These are phyloP conservation scores for Neurospora crassa DNA, from an alignment of 2,329 filamentous ascomycete species.

Conservation along the genomic window DNA sequence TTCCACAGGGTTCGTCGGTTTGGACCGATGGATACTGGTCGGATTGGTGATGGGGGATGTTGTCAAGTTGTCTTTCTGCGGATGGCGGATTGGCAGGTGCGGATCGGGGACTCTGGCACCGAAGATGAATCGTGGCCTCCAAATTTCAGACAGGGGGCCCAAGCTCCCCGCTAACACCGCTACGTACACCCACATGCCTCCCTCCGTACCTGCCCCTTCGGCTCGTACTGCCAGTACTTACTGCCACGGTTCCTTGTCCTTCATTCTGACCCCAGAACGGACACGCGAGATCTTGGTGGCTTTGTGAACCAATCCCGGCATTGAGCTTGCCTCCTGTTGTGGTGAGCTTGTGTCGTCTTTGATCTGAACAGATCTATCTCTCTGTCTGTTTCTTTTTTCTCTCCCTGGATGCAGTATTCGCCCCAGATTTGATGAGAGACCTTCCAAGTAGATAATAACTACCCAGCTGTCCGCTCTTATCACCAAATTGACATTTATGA, in stretches of 20 bases:
- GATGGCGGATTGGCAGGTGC: background rate
- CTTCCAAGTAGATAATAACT: background rate
- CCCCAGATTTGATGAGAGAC: background rate
- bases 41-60: background rate
- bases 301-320: background rate
- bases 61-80: background rate
- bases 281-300: background rate
- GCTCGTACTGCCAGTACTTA: background rate
- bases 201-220: slow-evolving; percentile 1
- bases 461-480: background rate
- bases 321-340: background rate
- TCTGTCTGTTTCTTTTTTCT: background rate
- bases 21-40: background rate
- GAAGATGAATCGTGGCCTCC: slow-evolving; percentile 28
- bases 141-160: slow-evolving; percentile 21
- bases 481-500: background rate
- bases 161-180: slow-evolving; percentile 11
- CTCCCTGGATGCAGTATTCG: background rate
- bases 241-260: background rate
- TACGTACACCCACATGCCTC: background rate
- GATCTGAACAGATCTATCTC: background rate
- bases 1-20: background rate
- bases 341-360: background rate
- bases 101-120: slow-evolving; percentile 3
- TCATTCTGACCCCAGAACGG: background rate